Evolutionary conservation across 108 stramenopile genomes (phyloP), one percentile per base, ranked within the genome.

Genomic region (Craspedostauros australis): DNA sequence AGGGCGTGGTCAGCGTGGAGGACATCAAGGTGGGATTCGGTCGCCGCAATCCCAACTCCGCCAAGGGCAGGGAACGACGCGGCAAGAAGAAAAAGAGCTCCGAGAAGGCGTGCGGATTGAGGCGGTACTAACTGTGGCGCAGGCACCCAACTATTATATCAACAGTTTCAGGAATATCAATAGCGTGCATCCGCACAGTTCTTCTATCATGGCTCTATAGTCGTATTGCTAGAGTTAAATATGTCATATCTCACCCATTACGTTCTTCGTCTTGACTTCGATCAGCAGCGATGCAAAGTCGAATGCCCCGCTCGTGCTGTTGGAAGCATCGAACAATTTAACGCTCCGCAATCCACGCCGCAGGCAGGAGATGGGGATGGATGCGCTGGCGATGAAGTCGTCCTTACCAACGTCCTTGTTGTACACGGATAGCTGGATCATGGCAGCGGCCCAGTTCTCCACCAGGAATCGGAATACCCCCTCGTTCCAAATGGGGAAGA

Each of bases 11-110:
- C 11, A 52, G 25, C 23, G 45, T 66, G 2, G 69, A 77, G 59
- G 82, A 90, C 51, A 80, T 95, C 47, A 72, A 63, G 34, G 84
- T 94, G 39, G 94, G 94, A 12, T 85, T 92, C 50, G 94, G 94
- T 16, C 79, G 91, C 45, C 77, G 73, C 38, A 95, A 97, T 66
- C 94, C 94, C 0, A 95, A 95, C 62, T 62, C 84, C 7, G 66
- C 84, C 23, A 92, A 88, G 56, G 96, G 96, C 22, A 75, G 96
- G 28, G 96, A 97, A 56, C 75, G 94, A 24, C 76, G 96, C 50
- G 96, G 96, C 1, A 93, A 95, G 70, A 94, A 87, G 75, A 96
- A 96, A 66, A 76, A 75, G 46, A 62, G 54, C 0, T 36, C 46
- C 19, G 84, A 84, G 22, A 82, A 84, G 42, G 92, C 92, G 7